Percentiles rank a stretch among this genome's conserved stretches.
Evolutionary conservation across 768 basidiomycete genomes (phyloP).

Genomic region (Leccinum rimulosum): DNA sequence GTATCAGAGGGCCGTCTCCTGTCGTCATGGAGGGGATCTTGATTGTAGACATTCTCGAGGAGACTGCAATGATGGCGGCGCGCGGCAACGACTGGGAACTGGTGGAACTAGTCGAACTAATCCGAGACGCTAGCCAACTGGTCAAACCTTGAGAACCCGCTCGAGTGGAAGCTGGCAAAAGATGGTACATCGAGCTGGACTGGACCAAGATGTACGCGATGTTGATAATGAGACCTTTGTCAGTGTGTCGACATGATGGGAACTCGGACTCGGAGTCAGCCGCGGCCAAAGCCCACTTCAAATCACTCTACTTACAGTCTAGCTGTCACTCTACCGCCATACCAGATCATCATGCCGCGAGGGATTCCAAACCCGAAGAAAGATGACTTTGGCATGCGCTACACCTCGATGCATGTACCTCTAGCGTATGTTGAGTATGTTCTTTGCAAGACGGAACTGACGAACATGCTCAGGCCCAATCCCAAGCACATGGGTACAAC

Average conservation of each 20-base stretch:
- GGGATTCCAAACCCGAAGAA: conserved; percentile 78
- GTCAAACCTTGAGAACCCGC: too few species aligned
- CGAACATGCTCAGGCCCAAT: conserved; percentile 51
- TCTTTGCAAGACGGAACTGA: conserved; percentile 12
- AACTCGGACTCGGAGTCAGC: too few species aligned
- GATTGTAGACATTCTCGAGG: conserved; percentile 20
- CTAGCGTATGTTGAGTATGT: conserved; percentile 49
- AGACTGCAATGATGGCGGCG: background rate
- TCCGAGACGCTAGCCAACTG: too few species aligned
- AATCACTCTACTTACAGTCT: too few species aligned
- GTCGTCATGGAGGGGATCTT: conserved; percentile 24
- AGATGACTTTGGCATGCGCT: conserved; percentile 80
- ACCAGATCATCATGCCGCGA: conserved; percentile 59
- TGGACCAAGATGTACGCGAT: too few species aligned
- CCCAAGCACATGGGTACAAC: conserved; percentile 77
- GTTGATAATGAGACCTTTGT: too few species aligned
- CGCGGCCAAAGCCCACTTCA: too few species aligned
- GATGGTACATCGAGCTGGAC: too few species aligned
- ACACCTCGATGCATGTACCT: conserved; percentile 80
- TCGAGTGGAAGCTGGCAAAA: too few species aligned
- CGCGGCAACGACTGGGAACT: too few species aligned
- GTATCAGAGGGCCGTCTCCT: conserved; percentile 6
- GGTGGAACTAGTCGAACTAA: too few species aligned
- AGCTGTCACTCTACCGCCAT: background rate
- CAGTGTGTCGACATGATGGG: too few species aligned